Evolutionary conservation across 371 early-diverging fungal genomes (phyloP).

Genomic region (Paramicrosporidium saccamoebae): DNA sequence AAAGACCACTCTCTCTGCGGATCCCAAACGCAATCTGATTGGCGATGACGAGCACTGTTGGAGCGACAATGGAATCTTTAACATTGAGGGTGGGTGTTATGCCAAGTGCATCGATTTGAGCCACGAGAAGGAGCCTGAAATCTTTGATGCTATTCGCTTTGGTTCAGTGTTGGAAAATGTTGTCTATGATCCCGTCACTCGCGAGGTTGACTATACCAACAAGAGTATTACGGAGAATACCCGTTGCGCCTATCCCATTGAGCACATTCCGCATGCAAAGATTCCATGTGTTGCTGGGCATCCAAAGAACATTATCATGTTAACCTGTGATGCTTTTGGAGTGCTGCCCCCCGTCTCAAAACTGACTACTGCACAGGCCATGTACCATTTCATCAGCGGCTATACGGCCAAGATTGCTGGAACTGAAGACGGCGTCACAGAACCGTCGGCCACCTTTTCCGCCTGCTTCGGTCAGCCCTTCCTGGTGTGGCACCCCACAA

Average conservation of each 20-base stretch:
- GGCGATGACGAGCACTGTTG: constrained; percentile 98
- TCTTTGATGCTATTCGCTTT: constrained; percentile 72
- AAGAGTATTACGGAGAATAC: constrained; percentile 73
- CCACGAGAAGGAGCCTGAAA: constrained; percentile 87
- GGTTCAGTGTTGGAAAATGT: constrained; percentile 87
- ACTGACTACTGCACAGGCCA: constrained; percentile 58
- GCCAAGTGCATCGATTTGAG: constrained; percentile 83
- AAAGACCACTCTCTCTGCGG: constrained; percentile 86
- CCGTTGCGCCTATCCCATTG: constrained; percentile 87
- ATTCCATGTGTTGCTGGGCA: constrained; percentile 69
- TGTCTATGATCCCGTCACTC: constrained; percentile 36
- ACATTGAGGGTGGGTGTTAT: constrained; percentile 94
- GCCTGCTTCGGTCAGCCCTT: constrained; percentile 88
- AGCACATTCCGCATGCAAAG: constrained; percentile 82
- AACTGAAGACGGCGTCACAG: constrained; percentile 79
- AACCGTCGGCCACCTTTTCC: constrained; percentile 76
- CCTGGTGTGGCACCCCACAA: constrained; percentile 80
- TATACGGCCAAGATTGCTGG: constrained; percentile 80
- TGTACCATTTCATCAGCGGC: constrained; percentile 87
- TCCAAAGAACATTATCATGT: constrained; percentile 76
- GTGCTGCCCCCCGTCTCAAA: constrained; percentile 80
- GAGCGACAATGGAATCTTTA: constrained; percentile 78
- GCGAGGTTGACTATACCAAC: constrained; percentile 57
- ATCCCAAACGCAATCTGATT: constrained; percentile 62
- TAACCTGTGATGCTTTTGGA: constrained; percentile 93